A percentile compares a stretch with the other conserved stretches of the same genome.
phyloP scores from a whole-genome alignment of 2,329 filamentous ascomycete species.

The Beauveria sp. region DNA sequence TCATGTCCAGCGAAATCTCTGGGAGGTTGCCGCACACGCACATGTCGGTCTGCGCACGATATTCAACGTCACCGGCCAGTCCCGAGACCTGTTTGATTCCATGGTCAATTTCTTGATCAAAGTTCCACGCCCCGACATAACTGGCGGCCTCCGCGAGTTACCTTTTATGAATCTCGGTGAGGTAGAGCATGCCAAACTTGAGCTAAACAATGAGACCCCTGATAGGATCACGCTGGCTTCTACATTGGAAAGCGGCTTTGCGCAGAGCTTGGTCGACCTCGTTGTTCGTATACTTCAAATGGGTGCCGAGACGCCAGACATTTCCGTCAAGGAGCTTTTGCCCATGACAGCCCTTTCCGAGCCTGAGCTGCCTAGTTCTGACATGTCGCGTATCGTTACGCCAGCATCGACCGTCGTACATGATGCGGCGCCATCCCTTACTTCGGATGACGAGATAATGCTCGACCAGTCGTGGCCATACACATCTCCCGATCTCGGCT shows the following conservation, averaged over 20 bases:
- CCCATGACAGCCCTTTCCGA: background rate
- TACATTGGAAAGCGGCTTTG: background rate
- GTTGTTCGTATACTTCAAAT: background rate
- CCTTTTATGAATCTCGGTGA: background rate
- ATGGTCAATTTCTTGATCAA: background rate
- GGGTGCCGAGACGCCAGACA: background rate
- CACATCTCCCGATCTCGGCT: background rate
- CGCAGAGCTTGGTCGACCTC: background rate
- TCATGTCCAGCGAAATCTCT: background rate
- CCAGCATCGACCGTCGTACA: background rate
- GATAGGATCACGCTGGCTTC: background rate
- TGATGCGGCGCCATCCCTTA: background rate
- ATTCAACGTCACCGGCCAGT: background rate
- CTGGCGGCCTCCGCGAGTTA: background rate
- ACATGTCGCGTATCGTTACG: background rate
- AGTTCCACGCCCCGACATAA: background rate
- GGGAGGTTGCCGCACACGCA: background rate
- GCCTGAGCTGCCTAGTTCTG: background rate
- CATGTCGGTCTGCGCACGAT: background rate
- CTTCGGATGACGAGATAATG: background rate
- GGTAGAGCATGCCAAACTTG: background rate
- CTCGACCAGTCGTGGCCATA: background rate
- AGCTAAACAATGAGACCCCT: background rate
- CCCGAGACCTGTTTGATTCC: background rate
- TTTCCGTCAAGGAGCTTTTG: background rate